phyloP scores from a whole-genome alignment of 2,329 filamentous ascomycete species.

The Penicillium sp. region DNA sequence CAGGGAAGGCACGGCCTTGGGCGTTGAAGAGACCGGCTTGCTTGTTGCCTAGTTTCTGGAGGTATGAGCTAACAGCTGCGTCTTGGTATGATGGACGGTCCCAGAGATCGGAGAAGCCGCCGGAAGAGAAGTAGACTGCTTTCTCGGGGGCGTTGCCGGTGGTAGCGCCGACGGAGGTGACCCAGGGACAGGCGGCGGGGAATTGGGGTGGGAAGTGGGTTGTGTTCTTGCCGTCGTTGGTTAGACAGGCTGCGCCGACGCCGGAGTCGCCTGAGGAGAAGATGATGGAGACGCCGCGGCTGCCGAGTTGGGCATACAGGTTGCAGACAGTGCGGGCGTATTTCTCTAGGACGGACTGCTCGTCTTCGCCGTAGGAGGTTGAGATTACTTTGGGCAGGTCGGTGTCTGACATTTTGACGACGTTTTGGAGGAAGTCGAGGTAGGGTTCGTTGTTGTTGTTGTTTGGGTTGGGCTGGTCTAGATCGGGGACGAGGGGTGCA shows the following conservation, averaged over 20 bases:
- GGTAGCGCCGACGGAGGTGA: slow-evolving; percentile 43
- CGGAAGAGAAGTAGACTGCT: slow-evolving; percentile 40
- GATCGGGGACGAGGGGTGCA: slow-evolving; percentile 44
- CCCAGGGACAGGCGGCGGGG: slow-evolving; percentile 37
- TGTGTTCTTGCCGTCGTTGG: slow-evolving; percentile 33
- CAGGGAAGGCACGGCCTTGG: slow-evolving; percentile 38
- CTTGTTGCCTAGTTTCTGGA: slow-evolving; percentile 23
- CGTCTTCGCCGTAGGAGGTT: slow-evolving; percentile 40
- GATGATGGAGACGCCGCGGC: slow-evolving; percentile 47
- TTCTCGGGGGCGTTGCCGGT: slow-evolving; percentile 34
- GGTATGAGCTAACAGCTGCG: slow-evolving; percentile 34
- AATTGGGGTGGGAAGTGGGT: slow-evolving; percentile 43
- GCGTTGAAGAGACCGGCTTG: slow-evolving; percentile 32
- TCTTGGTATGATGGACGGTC: slow-evolving; percentile 32
- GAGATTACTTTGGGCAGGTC: slow-evolving; percentile 38
- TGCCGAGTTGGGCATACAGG: slow-evolving; percentile 47
- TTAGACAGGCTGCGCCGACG: slow-evolving; percentile 36
- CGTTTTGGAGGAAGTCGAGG: slow-evolving; percentile 32
- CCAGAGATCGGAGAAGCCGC: slow-evolving; percentile 41
- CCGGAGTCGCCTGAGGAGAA: slow-evolving; percentile 49
- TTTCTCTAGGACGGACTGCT: slow-evolving; percentile 30
- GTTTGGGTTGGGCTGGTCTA: slow-evolving; percentile 41
- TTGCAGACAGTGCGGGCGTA: slow-evolving; percentile 41
- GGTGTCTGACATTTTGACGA: slow-evolving; percentile 27
- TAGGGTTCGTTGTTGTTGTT: slow-evolving; percentile 47